These are phyloP conservation scores for Sugiyamaella americana DNA, from an alignment of 805 yeast genomes.

Conservation along the genomic window DNA sequence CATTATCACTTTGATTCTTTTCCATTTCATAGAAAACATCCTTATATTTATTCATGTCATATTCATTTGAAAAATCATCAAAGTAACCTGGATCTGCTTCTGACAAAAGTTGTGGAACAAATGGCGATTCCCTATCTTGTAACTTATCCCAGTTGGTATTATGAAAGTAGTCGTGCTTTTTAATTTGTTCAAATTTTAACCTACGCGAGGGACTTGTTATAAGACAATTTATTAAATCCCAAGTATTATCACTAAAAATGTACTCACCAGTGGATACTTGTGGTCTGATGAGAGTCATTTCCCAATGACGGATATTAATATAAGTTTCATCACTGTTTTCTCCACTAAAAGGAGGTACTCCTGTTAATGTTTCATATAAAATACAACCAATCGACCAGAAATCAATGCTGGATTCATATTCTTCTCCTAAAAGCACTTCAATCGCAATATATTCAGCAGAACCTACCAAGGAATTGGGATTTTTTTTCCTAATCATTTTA, in stretches of 20 bases:
- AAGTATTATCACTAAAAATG: conserved; percentile 93
- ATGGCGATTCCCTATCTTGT: conserved; percentile 77
- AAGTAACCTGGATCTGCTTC: conserved; percentile 99
- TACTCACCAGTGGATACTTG: conserved; percentile 84
- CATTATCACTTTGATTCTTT: conserved; percentile 73
- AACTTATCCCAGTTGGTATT: conserved; percentile 76
- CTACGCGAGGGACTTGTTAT: conserved; percentile 76
- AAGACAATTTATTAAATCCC: conserved; percentile 76
- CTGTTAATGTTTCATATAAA: conserved; percentile 91
- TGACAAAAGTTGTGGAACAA: conserved; percentile 91
- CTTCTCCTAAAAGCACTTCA: conserved; percentile 90
- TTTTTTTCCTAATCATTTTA: conserved; percentile 62
- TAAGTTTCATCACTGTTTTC: conserved; percentile 91
- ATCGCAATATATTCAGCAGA: conserved; percentile 99
- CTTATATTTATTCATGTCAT: conserved; percentile 94
- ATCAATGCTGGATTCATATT: conserved; percentile 93
- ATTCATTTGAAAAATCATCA: conserved; percentile 94
- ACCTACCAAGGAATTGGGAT: conserved; percentile 92
- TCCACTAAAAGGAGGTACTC: conserved; percentile 97
- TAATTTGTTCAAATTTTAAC: conserved; percentile 72
- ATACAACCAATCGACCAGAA: conserved; percentile 99
- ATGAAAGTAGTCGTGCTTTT: conserved; percentile 69
- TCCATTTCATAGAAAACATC: conserved; percentile 92
- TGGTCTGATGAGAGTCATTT: conserved; percentile 79
- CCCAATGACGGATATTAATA: conserved; percentile 89